Evolutionary conservation across 2,329 filamentous ascomycete species (phyloP).

Genomic region (Aureobasidium sp.): DNA sequence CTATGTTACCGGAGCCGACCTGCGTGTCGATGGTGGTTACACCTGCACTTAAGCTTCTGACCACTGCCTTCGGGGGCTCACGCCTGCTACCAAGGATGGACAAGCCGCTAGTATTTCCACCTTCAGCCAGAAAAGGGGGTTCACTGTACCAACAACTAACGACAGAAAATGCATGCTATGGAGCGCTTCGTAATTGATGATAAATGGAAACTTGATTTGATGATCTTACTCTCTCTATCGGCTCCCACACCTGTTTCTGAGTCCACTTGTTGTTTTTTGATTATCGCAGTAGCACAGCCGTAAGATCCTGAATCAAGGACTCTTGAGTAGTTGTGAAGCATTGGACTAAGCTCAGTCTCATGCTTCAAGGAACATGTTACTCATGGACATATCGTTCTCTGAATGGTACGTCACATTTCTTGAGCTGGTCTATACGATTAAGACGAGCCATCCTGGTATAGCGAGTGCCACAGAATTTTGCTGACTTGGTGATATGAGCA

Average conservation of each 20-base stretch:
- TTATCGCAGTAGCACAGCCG: background rate
- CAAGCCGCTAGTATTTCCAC: background rate
- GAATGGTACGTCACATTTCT: background rate
- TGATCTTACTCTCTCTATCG: background rate
- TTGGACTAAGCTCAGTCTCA: background rate
- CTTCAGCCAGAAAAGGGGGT: background rate
- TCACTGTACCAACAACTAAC: constrained; percentile 7
- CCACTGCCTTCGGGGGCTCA: background rate
- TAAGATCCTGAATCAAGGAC: background rate
- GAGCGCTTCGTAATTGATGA: constrained; percentile 4
- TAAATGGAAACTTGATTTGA: background rate
- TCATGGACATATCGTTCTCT: too few species aligned
- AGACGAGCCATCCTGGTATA: background rate
- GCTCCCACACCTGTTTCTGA: background rate
- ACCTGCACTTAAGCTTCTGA: constrained; percentile 26
- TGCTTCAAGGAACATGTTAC: background rate
- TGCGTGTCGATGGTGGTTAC: constrained; percentile 36
- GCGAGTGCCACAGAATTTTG: background rate
- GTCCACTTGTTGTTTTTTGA: background rate
- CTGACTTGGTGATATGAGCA: background rate
- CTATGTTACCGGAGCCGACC: constrained; percentile 54
- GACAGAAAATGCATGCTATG: constrained; percentile 3
- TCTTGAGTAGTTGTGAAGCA: too few species aligned
- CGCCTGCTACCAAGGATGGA: background rate
- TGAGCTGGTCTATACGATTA: background rate